Conservation (phyloP, 768 basidiomycete genomes). For the Kwoniella newhampshirensis region DNA sequence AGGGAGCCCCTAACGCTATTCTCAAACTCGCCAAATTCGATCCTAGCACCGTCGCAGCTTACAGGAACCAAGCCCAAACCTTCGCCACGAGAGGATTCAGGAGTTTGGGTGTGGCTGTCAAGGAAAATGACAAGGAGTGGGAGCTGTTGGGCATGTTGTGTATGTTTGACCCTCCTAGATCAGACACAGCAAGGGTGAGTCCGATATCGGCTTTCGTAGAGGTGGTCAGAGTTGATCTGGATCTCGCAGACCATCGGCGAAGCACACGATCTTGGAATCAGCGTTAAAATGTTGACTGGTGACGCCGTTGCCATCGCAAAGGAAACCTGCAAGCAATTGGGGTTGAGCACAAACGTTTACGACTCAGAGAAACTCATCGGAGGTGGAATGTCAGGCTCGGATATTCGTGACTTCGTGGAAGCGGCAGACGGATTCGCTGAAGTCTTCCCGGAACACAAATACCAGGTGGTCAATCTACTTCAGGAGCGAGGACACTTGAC, state of each 20-base stretch:
- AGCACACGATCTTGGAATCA: constrained; percentile 57
- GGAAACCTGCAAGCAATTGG: constrained; percentile 58
- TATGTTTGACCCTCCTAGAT: constrained; percentile 59
- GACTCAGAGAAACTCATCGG: constrained; percentile 58
- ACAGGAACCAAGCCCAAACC: constrained; percentile 53
- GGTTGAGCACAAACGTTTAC: constrained; percentile 58
- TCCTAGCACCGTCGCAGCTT: constrained; percentile 49
- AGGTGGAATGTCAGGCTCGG: constrained; percentile 56
- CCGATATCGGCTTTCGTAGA: background rate
- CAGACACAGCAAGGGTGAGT: constrained; percentile 56
- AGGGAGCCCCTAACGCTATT: constrained; percentile 60
- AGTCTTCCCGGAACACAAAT: constrained; percentile 59
- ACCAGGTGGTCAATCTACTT: constrained; percentile 51
- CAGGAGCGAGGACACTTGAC: constrained; percentile 50
- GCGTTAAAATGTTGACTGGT: constrained; percentile 61
- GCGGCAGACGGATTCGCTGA: constrained; percentile 61
- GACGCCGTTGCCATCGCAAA: constrained; percentile 60
- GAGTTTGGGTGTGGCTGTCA: constrained; percentile 58
- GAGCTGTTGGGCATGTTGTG: constrained; percentile 56
- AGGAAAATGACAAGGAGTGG: constrained; percentile 57
- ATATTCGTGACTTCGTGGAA: constrained; percentile 58
- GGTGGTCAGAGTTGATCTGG: background rate
- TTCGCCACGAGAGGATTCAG: constrained; percentile 58
- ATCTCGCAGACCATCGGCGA: constrained; percentile 55
- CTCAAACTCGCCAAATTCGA: constrained; percentile 55